Evolutionary conservation across 495 filamentous ascomycete genomes (phyloP).

Genomic region (Neurospora sp.): DNA sequence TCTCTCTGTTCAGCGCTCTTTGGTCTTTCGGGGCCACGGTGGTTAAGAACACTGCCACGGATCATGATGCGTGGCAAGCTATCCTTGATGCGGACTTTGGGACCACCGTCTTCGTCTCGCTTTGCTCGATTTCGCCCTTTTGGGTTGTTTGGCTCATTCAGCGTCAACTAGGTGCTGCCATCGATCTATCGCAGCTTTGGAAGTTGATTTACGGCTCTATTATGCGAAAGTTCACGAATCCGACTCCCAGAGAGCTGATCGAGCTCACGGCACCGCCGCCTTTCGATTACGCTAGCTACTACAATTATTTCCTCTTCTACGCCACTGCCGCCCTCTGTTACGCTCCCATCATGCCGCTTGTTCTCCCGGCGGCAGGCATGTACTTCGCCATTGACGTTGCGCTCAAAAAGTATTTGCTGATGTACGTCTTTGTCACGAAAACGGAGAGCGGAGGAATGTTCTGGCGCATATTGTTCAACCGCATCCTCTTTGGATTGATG

Average conservation of each 20-base stretch:
- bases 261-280: conserved; percentile 85
- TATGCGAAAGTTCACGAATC: conserved; percentile 68
- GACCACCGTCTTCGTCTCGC: conserved; percentile 48
- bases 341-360: conserved; percentile 76
- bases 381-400: conserved; percentile 84
- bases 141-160: conserved; percentile 92
- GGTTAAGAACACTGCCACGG: conserved; percentile 38
- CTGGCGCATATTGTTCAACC: conserved; percentile 88
- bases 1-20: conserved; percentile 74
- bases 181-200: conserved; percentile 80
- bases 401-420: conserved; percentile 88
- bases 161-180: conserved; percentile 80
- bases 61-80: conserved; percentile 50
- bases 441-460: conserved; percentile 90
- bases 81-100: conserved; percentile 54
- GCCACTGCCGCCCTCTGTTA: conserved; percentile 82
- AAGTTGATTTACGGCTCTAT: conserved; percentile 72
- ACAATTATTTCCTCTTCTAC: conserved; percentile 94
- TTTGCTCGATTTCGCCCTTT: conserved; percentile 76
- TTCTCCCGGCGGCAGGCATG: conserved; percentile 78
- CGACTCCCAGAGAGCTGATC: conserved; percentile 87
- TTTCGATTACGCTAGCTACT: conserved; percentile 94
- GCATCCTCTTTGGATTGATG: conserved; percentile 72
- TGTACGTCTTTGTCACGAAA: conserved; percentile 95
- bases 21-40: conserved; percentile 63